phyloP scores from a whole-genome alignment of 1,284 basidiomycete species.

The Inonotus obliquus region DNA sequence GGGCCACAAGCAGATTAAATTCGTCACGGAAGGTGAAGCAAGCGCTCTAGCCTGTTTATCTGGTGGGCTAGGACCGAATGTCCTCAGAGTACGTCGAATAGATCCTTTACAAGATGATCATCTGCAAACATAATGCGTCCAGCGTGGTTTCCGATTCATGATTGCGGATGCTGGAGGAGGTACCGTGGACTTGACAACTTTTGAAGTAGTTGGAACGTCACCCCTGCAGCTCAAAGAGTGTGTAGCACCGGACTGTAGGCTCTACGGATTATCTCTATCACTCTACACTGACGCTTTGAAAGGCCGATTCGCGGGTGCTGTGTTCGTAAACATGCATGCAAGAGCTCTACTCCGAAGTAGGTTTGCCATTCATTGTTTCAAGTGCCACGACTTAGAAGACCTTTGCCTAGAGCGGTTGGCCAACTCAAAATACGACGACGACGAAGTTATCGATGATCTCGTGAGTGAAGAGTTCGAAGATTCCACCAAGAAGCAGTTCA shows the following conservation, averaged over 20 bases:
- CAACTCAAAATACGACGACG: conserved; percentile 44
- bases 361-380: background rate
- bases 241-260: conserved; percentile 69
- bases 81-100: conserved; percentile 53
- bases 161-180: conserved; percentile 77
- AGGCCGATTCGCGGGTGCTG: conserved; percentile 75
- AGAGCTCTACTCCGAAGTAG: background rate
- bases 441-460: conserved; percentile 63
- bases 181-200: conserved; percentile 73
- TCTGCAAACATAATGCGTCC: background rate
- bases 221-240: conserved; percentile 77
- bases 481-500: conserved; percentile 69
- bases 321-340: conserved; percentile 55
- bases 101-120: background rate
- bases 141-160: conserved; percentile 64
- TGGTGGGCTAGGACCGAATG: conserved; percentile 66
- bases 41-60: conserved; percentile 72
- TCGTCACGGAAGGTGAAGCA: conserved; percentile 77
- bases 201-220: conserved; percentile 57
- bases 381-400: background rate
- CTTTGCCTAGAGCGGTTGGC: conserved; percentile 4
- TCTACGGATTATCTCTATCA: background rate
- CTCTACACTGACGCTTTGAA: background rate
- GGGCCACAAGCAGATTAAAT: conserved; percentile 61
- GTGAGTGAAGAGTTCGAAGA: conserved; percentile 66